phyloP scores from a whole-genome alignment of 768 basidiomycete species.

The Crepidotus variabilis region DNA sequence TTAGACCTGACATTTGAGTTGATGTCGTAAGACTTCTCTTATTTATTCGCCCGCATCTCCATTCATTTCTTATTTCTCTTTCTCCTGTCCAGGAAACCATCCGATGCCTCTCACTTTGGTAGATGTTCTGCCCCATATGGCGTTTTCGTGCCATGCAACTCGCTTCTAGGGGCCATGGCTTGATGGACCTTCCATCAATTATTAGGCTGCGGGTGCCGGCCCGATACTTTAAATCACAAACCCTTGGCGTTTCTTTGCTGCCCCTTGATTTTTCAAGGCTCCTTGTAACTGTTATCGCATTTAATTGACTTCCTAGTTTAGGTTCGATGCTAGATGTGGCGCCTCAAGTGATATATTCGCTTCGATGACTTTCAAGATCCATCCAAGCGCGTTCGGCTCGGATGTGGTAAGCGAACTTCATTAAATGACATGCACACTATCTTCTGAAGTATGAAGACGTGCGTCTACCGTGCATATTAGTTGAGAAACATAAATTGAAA shows the following conservation, averaged over 20 bases:
- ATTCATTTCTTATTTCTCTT: not conserved
- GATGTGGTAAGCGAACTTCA: not conserved
- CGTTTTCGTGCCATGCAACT: conserved; percentile 5
- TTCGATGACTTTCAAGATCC: too few species aligned
- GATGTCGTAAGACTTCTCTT: not conserved
- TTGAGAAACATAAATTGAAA: conserved; percentile 1
- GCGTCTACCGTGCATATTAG: not conserved
- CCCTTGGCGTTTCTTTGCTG: not conserved
- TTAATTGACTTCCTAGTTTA: not conserved
- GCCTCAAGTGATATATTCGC: too few species aligned
- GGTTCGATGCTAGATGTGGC: too few species aligned
- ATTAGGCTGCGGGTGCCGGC: not conserved
- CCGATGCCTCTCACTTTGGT: conserved; percentile 1
- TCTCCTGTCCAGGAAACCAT: conserved; percentile 3
- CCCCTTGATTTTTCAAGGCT: not conserved
- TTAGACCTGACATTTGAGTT: too few species aligned
- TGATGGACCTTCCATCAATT: not conserved
- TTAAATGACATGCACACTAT: conserved; percentile 5
- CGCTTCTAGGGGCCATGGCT: conserved; percentile 3
- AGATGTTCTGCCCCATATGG: not conserved
- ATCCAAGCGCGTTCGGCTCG: too few species aligned
- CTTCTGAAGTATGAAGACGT: not conserved
- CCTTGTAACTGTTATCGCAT: not conserved
- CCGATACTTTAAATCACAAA: not conserved
- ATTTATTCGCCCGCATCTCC: not conserved